phyloP scores from a whole-genome alignment of 2,329 filamentous ascomycete species.

The Aspergillus melleus region DNA sequence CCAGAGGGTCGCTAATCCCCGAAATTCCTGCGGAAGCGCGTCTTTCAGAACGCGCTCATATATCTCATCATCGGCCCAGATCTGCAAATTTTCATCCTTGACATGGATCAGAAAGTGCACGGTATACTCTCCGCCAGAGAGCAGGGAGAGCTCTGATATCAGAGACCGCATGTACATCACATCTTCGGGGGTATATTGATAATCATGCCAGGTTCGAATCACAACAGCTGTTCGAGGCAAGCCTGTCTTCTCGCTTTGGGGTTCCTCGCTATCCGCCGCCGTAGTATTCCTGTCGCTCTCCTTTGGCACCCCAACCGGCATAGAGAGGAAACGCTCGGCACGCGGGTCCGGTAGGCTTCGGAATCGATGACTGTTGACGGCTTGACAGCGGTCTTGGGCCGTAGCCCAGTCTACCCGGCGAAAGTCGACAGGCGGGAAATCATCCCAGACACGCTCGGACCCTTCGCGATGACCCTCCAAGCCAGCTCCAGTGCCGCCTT shows the following conservation, averaged over 20 bases:
- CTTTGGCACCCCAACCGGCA: conserved; percentile 30
- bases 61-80: conserved; percentile 76
- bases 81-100: conserved; percentile 73
- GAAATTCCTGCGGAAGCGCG: conserved; percentile 78
- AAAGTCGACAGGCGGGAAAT: conserved; percentile 72
- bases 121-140: conserved; percentile 77
- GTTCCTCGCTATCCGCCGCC: conserved; percentile 13
- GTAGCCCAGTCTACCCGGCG: conserved; percentile 75
- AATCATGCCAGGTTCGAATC: conserved; percentile 77
- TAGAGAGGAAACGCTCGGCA: conserved; percentile 35
- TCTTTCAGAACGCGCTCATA: conserved; percentile 71
- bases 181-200: conserved; percentile 74
- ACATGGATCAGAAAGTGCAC: conserved; percentile 85
- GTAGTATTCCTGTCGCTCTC: conserved; percentile 17
- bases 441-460: conserved; percentile 74
- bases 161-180: conserved; percentile 80
- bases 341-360: conserved; percentile 38
- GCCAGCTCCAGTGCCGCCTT: conserved; percentile 80
- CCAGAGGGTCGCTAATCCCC: conserved; percentile 86
- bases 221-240: conserved; percentile 69
- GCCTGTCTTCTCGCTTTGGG: conserved; percentile 23
- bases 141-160: conserved; percentile 73
- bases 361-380: conserved; percentile 71
- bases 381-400: conserved; percentile 71
- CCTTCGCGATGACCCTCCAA: conserved; percentile 82